Evolutionary conservation across 2,329 filamentous ascomycete genomes (phyloP), one percentile per base, ranked within the genome.

Genomic region (Colletotrichum higginsianum): DNA sequence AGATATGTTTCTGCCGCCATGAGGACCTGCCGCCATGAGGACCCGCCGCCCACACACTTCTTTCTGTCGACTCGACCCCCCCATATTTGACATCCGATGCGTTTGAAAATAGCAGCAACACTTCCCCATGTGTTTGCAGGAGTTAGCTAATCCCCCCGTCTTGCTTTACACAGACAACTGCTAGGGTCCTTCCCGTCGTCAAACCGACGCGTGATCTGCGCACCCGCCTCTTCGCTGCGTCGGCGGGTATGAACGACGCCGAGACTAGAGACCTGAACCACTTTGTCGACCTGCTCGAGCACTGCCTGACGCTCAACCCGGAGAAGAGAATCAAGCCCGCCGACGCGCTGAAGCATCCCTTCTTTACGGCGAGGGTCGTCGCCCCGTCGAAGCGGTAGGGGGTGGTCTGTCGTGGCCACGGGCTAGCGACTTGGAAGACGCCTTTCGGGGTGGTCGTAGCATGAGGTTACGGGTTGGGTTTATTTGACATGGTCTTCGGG

Each of bases 311-410:
- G 70, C 87, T 98, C 74, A 98, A 98, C 79, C 94, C 96, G 0
- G 95, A 98, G 80, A 97, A 97, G 86, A 90, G 96, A 74, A 93
- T 96, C 77, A 96, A 93, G 57, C 94, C 96, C 0, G 86, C 88
- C 16, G 95, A 98, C 78, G 96, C 96, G 60, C 84, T 98, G 76
- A 92, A 91, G 78, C 96, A 98, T 84, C 93, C 93, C 1, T 98
- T 98, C 82, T 94, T 98, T 76, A 85, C 83, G 35, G 84, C 86
- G 30, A 82, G 81, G 79, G 78, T 80, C 47, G 78, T 80, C 50
- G 71, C 67, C 42, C 61, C 68, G 42, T 66, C 71, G 66, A 76
- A 71, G 71, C 76, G 76, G 66, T 79, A 72, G 76, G 38, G 12
- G 55, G 26, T 26, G 30, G 21, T 30, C 30, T 30, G 46, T 15